Evolutionary conservation across 2,329 filamentous ascomycete genomes (phyloP), one percentile per base, ranked within the genome.

Genomic region (Raffaelea deltoideospora): DNA sequence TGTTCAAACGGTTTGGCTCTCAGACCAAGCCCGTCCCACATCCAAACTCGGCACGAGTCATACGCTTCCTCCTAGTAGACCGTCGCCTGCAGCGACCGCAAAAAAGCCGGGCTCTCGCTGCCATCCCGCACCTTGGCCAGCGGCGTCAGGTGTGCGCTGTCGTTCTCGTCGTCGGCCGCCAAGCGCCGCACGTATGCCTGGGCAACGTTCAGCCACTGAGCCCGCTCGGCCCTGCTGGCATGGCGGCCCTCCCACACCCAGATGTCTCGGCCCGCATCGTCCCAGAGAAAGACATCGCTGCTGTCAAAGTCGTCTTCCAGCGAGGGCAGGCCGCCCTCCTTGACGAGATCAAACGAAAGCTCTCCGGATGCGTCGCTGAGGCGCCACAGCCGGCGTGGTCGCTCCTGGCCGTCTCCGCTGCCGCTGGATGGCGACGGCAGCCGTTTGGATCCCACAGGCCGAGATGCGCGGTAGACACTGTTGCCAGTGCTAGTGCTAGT

Each of bases 221-320:
- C 63, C 51, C 64, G 76, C 55, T 80, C 76, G 2, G 52, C 54
- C 24, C 54, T 54, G 50, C 74, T 79, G 9, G 76, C 73, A 1
- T 59, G 57, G 3, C 55, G 53, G 1, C 76, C 76, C 47, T 77
- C 65, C 76, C 76, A 80, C 2, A 80, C 71, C 74, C 75, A 81
- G 24, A 80, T 58, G 8, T 56, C 56, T 35, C 52, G 64, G 7
- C 73, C 72, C 1, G 59, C 61, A 44, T 76, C 72, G 41, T 70
- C 65, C 17, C 77, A 59, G 17, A 81, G 50, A 47, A 79, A 80
- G 5, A 80, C 65, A 46, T 79, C 74, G 32, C 64, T 59, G 29
- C 62, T 63, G 42, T 76, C 64, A 7, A 80, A 54, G 43, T 77
- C 72, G 0, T 54, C 49, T 32, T 47, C 50, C 4, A 54, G 48